phyloP scores from a whole-genome alignment of 1,284 basidiomycete species.

The Xanthoconium separans region DNA sequence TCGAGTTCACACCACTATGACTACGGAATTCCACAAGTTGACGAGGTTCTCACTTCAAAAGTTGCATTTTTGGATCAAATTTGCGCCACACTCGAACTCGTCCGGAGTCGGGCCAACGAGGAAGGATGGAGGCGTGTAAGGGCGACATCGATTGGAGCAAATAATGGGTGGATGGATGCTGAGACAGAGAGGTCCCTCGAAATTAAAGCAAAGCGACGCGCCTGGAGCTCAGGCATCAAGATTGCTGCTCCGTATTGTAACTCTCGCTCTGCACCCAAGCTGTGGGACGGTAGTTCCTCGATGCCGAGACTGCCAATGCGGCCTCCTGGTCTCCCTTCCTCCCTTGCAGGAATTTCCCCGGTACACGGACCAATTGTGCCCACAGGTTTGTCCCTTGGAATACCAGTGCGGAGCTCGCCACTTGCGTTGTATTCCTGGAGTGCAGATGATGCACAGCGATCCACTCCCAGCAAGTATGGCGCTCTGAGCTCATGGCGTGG shows the following conservation, averaged over 20 bases:
- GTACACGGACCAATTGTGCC: constrained; percentile 28
- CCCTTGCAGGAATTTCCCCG: background rate
- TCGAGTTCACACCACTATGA: background rate
- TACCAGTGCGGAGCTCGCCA: constrained; percentile 26
- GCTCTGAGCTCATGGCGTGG: constrained; percentile 11
- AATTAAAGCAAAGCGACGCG: constrained; percentile 32
- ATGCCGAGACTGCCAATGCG: background rate
- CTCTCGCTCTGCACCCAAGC: constrained; percentile 2
- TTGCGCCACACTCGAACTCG: constrained; percentile 24
- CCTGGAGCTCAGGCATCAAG: constrained; percentile 35
- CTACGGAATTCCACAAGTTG: constrained; percentile 2
- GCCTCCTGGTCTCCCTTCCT: constrained; percentile 26
- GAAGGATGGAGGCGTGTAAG: constrained; percentile 32
- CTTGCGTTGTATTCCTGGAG: constrained; percentile 24
- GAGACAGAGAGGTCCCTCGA: constrained; percentile 27
- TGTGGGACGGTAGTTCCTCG: constrained; percentile 18
- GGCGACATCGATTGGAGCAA: constrained; percentile 17
- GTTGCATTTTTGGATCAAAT: constrained; percentile 19
- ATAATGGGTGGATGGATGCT: constrained; percentile 27
- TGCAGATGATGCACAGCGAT: constrained; percentile 4
- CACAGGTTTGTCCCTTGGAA: constrained; percentile 29
- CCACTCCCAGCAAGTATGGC: constrained; percentile 13
- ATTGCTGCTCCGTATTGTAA: constrained; percentile 25
- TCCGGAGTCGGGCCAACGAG: constrained; percentile 27
- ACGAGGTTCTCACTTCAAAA: constrained; percentile 21